These are phyloP conservation scores for Apiosordaria backusii DNA, from an alignment of 495 filamentous ascomycete species.

Conservation along the genomic window DNA sequence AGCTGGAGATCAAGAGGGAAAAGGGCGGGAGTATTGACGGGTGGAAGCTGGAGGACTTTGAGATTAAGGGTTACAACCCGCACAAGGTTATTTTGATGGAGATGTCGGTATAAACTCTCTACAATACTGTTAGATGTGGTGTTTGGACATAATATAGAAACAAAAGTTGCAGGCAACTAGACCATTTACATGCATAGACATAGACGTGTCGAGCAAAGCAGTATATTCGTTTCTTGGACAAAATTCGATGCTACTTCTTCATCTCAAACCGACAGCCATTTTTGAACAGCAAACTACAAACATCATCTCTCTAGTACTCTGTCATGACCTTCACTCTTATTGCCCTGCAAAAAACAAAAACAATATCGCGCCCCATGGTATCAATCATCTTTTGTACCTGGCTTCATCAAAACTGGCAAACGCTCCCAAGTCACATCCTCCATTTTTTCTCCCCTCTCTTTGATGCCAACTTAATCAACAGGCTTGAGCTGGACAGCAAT, in stretches of 20 bases:
- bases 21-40: conserved; percentile 71
- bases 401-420: too few relatives aligned
- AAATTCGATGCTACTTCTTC: background rate
- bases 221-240: background rate
- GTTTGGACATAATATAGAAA: background rate
- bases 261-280: background rate
- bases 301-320: too few relatives aligned
- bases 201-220: background rate
- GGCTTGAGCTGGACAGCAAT: conserved; percentile 21
- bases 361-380: too few relatives aligned
- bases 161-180: background rate
- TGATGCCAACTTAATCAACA: too few relatives aligned
- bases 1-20: conserved; percentile 63
- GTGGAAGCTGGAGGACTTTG: conserved; percentile 85
- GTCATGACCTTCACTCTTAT: too few relatives aligned
- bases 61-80: conserved; percentile 82
- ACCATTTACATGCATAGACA: background rate
- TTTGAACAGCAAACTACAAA: too few relatives aligned
- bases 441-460: too few relatives aligned
- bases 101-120: conserved; percentile 67
- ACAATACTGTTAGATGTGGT: background rate
- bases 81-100: conserved; percentile 93
- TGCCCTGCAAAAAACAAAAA: too few relatives aligned
- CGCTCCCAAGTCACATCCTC: too few relatives aligned
- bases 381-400: too few relatives aligned